Base-by-base conservation (phyloP, 306 rosid genomes). In the Malus sylvestris region DNA sequence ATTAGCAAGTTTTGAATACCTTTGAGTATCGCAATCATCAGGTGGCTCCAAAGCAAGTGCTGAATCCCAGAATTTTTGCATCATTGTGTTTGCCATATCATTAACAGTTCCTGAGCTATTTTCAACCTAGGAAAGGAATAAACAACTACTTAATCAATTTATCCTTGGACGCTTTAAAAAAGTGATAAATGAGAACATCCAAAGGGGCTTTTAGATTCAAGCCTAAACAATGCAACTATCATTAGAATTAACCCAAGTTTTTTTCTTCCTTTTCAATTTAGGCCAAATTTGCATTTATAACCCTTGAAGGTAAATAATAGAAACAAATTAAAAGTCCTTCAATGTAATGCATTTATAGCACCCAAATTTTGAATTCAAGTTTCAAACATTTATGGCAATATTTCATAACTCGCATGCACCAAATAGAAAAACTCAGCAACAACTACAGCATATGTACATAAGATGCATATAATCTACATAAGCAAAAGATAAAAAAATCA, bases 1-100 rank as follows among this genome's bases (percentile, higher is more conserved):
- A 19, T 51, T 22, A 23, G 22, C 10, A 51, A 65, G 44, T 20
- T 66, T 18, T 45, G 71, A 74, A 60, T 83, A 89, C 97, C 97
- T 95, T 29, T 89, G 93, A 70, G 91, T 84, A 74, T 95, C 99
- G 76, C 68, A 83, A 81, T 92, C 99, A 82, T 95, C 99, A 63
- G 95, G 89, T 19, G 97, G 91, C 78, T 92, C 99, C 81, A 88
- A 73, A 69, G 89, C 78, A 80, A 92, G 82, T 60, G 97, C 96
- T 3, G 97, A 92, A 78, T 95, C 99, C 99, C 99, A 95, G 82
- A 95, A 95, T 73, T 87, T 92, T 82, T 95, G 97, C 97, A 95
- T 92, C 82, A 92, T 84, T 83, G 96, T 88, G 88, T 82, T 89
- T 83, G 96, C 92, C 84, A 90, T 65, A 82, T 90, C 97, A 78